phyloP scores from a whole-genome alignment of 257 asterid genomes.

The Capsicum rhomboideum region DNA sequence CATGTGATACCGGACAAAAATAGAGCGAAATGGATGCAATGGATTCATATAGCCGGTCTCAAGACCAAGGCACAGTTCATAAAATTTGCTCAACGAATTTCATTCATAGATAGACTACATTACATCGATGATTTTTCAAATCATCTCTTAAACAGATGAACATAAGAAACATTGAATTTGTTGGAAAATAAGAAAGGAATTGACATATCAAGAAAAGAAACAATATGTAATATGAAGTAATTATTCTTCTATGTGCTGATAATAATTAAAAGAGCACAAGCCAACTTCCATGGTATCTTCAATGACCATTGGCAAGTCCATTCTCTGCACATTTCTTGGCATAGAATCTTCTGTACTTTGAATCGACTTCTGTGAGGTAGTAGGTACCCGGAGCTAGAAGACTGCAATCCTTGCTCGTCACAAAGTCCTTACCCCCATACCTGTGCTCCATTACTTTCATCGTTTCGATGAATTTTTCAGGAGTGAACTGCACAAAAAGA shows the following conservation, averaged over 20 bases:
- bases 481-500: slow-evolving; percentile 49
- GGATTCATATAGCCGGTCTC: neutral
- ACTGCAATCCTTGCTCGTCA: slow-evolving; percentile 78
- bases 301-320: slow-evolving; percentile 71
- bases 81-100: neutral
- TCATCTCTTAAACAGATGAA: neutral
- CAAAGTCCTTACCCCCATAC: slow-evolving; percentile 85
- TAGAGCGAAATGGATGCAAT: neutral
- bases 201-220: neutral
- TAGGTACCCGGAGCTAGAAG: slow-evolving; percentile 80
- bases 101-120: neutral
- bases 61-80: neutral
- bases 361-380: slow-evolving; percentile 96
- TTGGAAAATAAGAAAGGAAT: neutral
- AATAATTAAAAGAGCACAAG: slow-evolving; percentile 11
- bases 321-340: slow-evolving; percentile 59
- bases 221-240: neutral
- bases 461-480: slow-evolving; percentile 70
- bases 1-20: too few relatives aligned
- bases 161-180: neutral
- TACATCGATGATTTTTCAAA: neutral
- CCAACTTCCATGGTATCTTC: slow-evolving; percentile 28
- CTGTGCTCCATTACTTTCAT: slow-evolving; percentile 98
- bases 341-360: slow-evolving; percentile 83
- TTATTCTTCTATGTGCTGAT: slow-evolving; percentile 18